Conservation (phyloP, 768 basidiomycete genomes). For the Amanita thiersii region DNA sequence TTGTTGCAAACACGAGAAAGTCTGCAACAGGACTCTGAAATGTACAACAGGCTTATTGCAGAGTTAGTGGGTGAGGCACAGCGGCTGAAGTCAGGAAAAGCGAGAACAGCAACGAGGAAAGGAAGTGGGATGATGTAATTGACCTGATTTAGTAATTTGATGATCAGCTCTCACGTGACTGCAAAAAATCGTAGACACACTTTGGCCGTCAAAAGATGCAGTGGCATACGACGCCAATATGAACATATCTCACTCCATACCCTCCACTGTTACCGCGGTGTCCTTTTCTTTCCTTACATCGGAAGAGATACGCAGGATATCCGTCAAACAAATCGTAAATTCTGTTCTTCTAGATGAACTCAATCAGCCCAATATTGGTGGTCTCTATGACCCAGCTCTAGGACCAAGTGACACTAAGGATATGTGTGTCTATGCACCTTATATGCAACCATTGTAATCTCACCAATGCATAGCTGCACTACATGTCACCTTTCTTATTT, state of each 20-base stretch:
- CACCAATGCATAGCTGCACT: constrained; percentile 55
- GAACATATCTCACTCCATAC: constrained; percentile 88
- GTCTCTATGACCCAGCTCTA: constrained; percentile 91
- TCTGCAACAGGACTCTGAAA: constrained; percentile 81
- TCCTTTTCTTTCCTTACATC: constrained; percentile 91
- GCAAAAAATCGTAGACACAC: constrained; percentile 16
- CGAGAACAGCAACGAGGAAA: constrained; percentile 31
- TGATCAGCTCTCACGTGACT: constrained; percentile 15
- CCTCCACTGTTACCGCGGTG: constrained; percentile 75
- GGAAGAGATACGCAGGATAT: constrained; percentile 84
- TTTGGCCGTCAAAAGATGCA: not conserved
- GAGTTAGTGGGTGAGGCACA: constrained; percentile 91
- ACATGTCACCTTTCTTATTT: constrained; percentile 92
- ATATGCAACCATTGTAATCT: constrained; percentile 11
- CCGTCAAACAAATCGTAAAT: constrained; percentile 97
- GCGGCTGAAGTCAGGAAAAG: constrained; percentile 66
- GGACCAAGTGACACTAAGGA: constrained; percentile 86
- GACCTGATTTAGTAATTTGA: not conserved
- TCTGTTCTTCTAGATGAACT: constrained; percentile 89
- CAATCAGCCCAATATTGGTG: constrained; percentile 85
- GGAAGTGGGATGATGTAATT: constrained; percentile 35
- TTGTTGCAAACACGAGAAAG: constrained; percentile 75
- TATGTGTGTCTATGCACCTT: constrained; percentile 52
- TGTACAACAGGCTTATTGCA: constrained; percentile 84
- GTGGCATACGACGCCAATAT: constrained; percentile 28